Conservation (phyloP, 2,329 filamentous ascomycete genomes). For the Fusarium scirpi region DNA sequence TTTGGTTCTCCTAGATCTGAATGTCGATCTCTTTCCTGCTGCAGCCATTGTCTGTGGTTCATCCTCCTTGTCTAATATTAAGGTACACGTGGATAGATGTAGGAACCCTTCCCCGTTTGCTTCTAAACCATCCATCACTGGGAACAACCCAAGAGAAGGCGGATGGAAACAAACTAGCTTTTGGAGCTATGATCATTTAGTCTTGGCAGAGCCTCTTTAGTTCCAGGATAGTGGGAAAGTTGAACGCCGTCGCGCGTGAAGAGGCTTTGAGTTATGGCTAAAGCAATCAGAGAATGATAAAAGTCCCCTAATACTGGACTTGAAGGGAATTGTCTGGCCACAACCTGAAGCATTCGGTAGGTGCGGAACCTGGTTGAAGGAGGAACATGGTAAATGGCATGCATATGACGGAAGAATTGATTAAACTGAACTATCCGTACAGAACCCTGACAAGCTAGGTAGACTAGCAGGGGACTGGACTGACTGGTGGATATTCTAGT, state of each 20-base stretch:
- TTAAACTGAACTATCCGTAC: not conserved
- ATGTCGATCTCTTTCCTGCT: slow-evolving; percentile 33
- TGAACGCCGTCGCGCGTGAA: slow-evolving; percentile 1
- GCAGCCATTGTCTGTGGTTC: not conserved
- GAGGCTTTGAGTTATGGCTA: not conserved
- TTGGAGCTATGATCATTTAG: slow-evolving; percentile 1
- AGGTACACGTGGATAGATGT: not conserved
- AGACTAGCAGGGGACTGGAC: not conserved
- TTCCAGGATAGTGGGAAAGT: not conserved
- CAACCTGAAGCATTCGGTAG: slow-evolving; percentile 27
- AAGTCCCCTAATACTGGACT: not conserved
- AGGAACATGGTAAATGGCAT: not conserved
- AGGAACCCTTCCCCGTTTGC: not conserved
- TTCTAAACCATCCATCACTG: not conserved
- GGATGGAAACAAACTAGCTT: slow-evolving; percentile 6
- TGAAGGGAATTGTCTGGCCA: not conserved
- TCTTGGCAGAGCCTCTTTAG: not conserved
- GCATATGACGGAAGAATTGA: slow-evolving; percentile 2
- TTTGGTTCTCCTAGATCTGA: slow-evolving; percentile 31
- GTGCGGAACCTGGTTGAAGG: not conserved
- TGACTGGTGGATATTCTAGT: slow-evolving; percentile 34
- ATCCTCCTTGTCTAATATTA: slow-evolving; percentile 11
- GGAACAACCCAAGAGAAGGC: slow-evolving; percentile 8
- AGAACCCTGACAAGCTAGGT: not conserved
- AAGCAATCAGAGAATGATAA: not conserved